Base-by-base conservation (phyloP, 495 filamentous ascomycete species). In the Apodospora peruviana region DNA sequence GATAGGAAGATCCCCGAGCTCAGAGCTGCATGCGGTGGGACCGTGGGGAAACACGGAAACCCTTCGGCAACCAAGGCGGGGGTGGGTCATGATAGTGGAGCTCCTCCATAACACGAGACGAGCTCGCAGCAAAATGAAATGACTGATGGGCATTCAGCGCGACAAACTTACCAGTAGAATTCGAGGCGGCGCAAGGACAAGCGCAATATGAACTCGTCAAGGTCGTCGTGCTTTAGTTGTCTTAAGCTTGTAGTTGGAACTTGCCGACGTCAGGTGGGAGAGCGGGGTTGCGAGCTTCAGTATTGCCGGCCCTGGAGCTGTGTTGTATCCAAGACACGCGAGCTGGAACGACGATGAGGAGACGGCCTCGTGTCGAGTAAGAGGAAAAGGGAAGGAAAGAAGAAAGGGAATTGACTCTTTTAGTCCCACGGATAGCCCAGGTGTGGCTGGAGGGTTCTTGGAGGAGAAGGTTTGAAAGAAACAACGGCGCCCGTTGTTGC, bases 231-330 rank as follows among this genome's bases (percentile, higher is more conserved):
- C n/a, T n/a, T n/a, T n/a, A n/a, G n/a, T n/a, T n/a, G n/a, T n/a
- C n/a, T n/a, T n/a, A 14, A 32, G 27, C 27, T 32, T 32, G 27
- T n/a, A n/a, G n/a, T 32, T 32, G 7, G 27, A 32, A 32, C n/a
- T 32, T 7, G 27, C 27, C 14, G 27, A 7, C 14, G 27, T 32
- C 7, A 7, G 7, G 47, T 25, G 3, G 16, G 46, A 42, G 48
- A 46, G 55, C 52, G 55, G 58, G 58, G 58, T 58, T 55, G 58
- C 50, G 58, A 58, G 58, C 56, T 18, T 38, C 16, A 50, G 21
- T 23, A 40, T 17, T 18, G 43, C 40, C 38, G 38, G 52, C 24
- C 41, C 22, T 36, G 24, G 16, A 38, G 10, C 10, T 38, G 48
- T 48, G 41, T 32, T 25, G n/a, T 36, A 2, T 18, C 32, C 35